Percentiles rank a stretch among this genome's conserved stretches.
Conservation (phyloP, 805 yeast genomes). For the Yarrowia deformans region DNA sequence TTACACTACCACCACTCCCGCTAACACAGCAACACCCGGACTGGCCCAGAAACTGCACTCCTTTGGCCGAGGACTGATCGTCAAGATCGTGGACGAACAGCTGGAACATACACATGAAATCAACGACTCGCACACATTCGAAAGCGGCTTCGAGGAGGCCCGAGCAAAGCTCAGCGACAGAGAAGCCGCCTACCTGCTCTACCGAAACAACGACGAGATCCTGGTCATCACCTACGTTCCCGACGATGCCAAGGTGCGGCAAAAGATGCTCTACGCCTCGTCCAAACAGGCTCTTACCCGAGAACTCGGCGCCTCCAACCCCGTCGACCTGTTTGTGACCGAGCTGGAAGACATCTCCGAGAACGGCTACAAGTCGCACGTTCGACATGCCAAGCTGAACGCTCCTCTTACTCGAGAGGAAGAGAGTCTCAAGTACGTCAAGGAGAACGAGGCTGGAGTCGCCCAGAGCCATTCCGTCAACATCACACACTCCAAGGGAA, state of each 20-base stretch:
- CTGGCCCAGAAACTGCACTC: constrained; percentile 41
- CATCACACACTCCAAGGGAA: constrained; percentile 20
- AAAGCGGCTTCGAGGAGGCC: constrained; percentile 52
- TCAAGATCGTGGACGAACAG: constrained; percentile 51
- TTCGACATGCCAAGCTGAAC: constrained; percentile 51
- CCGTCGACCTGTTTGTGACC: constrained; percentile 63
- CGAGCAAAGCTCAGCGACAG: constrained; percentile 49
- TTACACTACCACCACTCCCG: too few relatives aligned
- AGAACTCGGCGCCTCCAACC: constrained; percentile 69
- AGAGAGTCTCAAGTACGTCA: constrained; percentile 53
- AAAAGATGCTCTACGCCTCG: constrained; percentile 94
- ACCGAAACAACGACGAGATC: constrained; percentile 49
- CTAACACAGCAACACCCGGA: constrained; percentile 36
- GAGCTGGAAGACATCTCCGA: constrained; percentile 61
- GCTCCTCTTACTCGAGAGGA: constrained; percentile 69
- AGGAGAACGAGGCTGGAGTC: constrained; percentile 35
- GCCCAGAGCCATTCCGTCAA: constrained; percentile 26
- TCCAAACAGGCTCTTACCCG: constrained; percentile 78
- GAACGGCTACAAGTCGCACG: constrained; percentile 57
- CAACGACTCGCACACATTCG: constrained; percentile 48
- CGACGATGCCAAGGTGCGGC: constrained; percentile 78
- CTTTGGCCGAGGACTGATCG: constrained; percentile 51
- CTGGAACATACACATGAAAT: constrained; percentile 43
- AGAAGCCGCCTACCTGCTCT: constrained; percentile 61
- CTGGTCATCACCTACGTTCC: constrained; percentile 81